Evolutionary conservation across 345 rosid species (phyloP), one percentile per base, ranked within the genome.

Genomic region (Hibiscus tridactylites): DNA sequence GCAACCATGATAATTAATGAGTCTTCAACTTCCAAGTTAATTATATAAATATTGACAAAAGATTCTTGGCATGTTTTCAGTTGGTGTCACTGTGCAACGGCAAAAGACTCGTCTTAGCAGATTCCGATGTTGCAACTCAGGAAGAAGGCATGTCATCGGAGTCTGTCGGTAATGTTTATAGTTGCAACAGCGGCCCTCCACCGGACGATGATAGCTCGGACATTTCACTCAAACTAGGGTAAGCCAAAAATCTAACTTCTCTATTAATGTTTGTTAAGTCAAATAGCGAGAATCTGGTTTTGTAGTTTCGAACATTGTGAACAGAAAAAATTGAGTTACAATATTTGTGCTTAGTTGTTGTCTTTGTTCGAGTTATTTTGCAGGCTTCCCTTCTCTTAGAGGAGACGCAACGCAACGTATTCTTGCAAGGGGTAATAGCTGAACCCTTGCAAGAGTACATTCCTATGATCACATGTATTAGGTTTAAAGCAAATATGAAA

Each of bases 71-170:
- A 47, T 28, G 11, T 33, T 47, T 73, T 71, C 85, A 85, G 89
- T 74, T 86, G 77, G 57, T 19, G 16, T 8, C 49, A 28, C 42
- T 76, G 54, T 70, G 69, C 4, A 84, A 83, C 16, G 90, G 88
- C 10, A 87, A 82, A 56, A 61, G 31, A 47, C 72, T 24, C 15
- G 72, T 6, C 0, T 10, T 67, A 42, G 1, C 33, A 35, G 86
- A 88, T 6, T 64, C 81, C 0, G 85, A 82, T 60, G 47, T 28
- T 6, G 80, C 31, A 2, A 68, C 75, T 7, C 87, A 75, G 17
- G 88, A 89, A 75, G 91, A 89, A 82, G 90, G 91, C 44, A 7
- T 82, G 73, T 89, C 91, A 4, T 82, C 91, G 1, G 91, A 87
- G 64, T 87, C 93, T 3, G 86, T 72, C 5, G 74, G 84, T 62